A percentile compares a stretch with the other conserved stretches of the same genome.
Conservation (phyloP, 768 basidiomycete species). For the Hericium coralloides region DNA sequence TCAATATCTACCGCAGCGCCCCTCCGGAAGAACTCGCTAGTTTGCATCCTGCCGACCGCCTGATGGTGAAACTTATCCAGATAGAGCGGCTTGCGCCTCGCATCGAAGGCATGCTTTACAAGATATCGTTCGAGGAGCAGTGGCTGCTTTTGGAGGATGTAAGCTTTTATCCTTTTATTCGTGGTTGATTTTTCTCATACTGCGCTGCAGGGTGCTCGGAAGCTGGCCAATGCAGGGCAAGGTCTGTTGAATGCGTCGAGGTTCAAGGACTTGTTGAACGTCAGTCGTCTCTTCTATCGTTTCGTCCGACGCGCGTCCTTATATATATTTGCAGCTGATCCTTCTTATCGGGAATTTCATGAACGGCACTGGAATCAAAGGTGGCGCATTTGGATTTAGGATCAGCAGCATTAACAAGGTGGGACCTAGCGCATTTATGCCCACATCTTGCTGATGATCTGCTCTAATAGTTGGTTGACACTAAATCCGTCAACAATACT, state of each 20-base stretch:
- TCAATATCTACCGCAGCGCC: conserved; percentile 85
- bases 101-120: conserved; percentile 94
- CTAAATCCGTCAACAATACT: conserved; percentile 90
- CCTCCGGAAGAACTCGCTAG: conserved; percentile 76
- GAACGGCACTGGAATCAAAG: conserved; percentile 94
- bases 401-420: conserved; percentile 98
- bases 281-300: conserved; percentile 23
- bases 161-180: conserved; percentile 12
- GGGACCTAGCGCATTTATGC: conserved; percentile 8
- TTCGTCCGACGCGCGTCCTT: conserved; percentile 10
- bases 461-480: conserved; percentile 75
- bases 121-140: conserved; percentile 79
- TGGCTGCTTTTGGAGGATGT: conserved; percentile 79
- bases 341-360: conserved; percentile 96
- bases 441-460: not conserved
- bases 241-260: conserved; percentile 71
- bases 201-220: conserved; percentile 57
- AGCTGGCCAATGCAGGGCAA: conserved; percentile 73
- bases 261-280: conserved; percentile 87
- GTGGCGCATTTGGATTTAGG: conserved; percentile 94
- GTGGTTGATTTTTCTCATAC: not conserved
- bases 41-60: conserved; percentile 89
- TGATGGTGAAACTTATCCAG: conserved; percentile 96
- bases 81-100: conserved; percentile 83
- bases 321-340: conserved; percentile 49